Base-by-base conservation (phyloP, 106 monocot species). In the Dendrobium officinale region DNA sequence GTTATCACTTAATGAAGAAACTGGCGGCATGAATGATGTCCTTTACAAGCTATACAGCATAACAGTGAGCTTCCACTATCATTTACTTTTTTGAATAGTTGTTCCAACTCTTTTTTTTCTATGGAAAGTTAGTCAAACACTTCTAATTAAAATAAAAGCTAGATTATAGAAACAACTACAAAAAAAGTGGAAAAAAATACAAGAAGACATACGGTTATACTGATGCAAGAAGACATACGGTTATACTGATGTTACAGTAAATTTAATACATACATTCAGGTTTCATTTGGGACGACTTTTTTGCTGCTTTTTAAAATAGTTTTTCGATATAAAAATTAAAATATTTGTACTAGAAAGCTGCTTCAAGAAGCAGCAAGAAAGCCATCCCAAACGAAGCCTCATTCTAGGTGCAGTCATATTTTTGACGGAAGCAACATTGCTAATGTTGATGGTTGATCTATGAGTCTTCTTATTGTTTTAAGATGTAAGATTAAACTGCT, bases 11-110 rank as follows among this genome's bases (percentile, higher is more conserved):
- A 99, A 99, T 85, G 98, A 99, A 81, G 98, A 99, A 90, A 92
- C 92, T 48, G 98, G 98, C 27, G 98, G 98, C 79, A 99, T 99
- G 98, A 99, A 99, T 83, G 98, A 99, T 88, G 98, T 93, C 47
- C 90, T 99, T 55, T 99, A 99, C 75, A 85, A 84, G 40, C 81
- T 99, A 7, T 99, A 99, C 77, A 86, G 81, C 40, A 84, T 99
- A 73, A 99, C 98, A 42, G 98, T 95, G 83, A 83, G 45, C 43
- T 78, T 78, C 3, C 16, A 48, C 11, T 43, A 16, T 37, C 22
- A 67, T 67, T 43, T 44, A 74, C 20, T 74, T 74, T 17, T 18
- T 0, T 74, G 42, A 27, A 70, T 33, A 13, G 61, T 70, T 70
- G 33, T 31, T 68, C 20, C 20, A n/a, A 22, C n/a, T n/a, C 61